Evolutionary conservation across 2,329 filamentous ascomycete genomes (phyloP).

Genomic region (Metarhizium album): DNA sequence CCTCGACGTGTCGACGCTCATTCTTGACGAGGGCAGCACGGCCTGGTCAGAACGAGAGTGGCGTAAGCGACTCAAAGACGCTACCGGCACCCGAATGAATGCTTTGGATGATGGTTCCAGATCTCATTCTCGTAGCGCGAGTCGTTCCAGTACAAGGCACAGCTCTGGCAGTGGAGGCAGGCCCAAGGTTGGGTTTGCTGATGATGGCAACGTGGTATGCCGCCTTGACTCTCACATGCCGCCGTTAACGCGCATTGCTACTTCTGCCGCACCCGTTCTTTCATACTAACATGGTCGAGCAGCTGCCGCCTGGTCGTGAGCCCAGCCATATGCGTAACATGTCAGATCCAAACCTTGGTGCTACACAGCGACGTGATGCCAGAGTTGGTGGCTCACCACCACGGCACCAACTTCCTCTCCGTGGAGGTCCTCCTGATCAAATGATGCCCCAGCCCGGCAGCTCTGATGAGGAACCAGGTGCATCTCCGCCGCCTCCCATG

Average conservation of each 20-base stretch:
- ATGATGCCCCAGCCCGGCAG: slow-evolving; percentile 40
- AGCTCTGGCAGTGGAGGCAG: slow-evolving; percentile 35
- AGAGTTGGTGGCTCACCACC: slow-evolving; percentile 20
- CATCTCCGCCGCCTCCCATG: slow-evolving; percentile 26
- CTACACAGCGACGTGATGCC: slow-evolving; percentile 14
- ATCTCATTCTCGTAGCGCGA: slow-evolving; percentile 40
- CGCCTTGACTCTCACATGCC: neutral
- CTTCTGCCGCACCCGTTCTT: neutral
- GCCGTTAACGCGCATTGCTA: neutral
- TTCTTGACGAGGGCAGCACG: slow-evolving; percentile 65
- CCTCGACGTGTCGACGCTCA: slow-evolving; percentile 70
- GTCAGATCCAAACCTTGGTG: slow-evolving; percentile 31
- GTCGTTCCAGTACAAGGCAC: slow-evolving; percentile 45
- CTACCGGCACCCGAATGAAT: slow-evolving; percentile 71
- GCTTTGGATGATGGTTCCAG: slow-evolving; percentile 41
- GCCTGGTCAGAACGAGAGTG: slow-evolving; percentile 81
- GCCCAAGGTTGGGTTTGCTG: slow-evolving; percentile 45
- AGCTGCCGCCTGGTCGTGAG: slow-evolving; percentile 20
- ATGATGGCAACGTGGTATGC: slow-evolving; percentile 25
- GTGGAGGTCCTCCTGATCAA: slow-evolving; percentile 32
- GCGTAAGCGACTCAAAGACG: slow-evolving; percentile 79
- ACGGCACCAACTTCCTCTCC: slow-evolving; percentile 25
- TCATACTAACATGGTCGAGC: slow-evolving; percentile 11
- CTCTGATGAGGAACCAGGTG: slow-evolving; percentile 44
- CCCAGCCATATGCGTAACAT: slow-evolving; percentile 33